Conservation (phyloP, 2,329 filamentous ascomycete species). For the Sporothrix humicola region DNA sequence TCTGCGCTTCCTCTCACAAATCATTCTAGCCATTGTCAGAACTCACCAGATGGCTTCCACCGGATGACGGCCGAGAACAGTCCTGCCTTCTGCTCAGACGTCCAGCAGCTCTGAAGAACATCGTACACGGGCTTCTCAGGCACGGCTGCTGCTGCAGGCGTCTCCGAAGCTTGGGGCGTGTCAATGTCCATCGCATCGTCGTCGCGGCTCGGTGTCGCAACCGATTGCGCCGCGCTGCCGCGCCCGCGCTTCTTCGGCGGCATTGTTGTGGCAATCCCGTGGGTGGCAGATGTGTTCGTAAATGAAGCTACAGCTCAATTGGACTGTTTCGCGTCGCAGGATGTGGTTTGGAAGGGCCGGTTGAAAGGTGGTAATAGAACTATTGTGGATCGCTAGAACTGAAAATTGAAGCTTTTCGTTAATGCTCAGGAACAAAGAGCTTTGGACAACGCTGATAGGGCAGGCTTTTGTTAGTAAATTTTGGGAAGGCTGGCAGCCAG, state of each 20-base stretch:
- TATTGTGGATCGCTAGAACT: neutral
- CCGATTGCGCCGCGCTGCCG: slow-evolving; percentile 51
- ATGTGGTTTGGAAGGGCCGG: neutral
- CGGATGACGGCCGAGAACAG: slow-evolving; percentile 90
- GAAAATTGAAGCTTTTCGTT: neutral
- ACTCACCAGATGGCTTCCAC: slow-evolving; percentile 89
- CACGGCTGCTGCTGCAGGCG: slow-evolving; percentile 47
- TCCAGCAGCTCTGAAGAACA: slow-evolving; percentile 76
- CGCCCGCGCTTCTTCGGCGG: slow-evolving; percentile 70
- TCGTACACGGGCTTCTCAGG: slow-evolving; percentile 30
- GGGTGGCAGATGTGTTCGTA: neutral
- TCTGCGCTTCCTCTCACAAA: neutral
- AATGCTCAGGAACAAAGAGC: neutral
- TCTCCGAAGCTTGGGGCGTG: slow-evolving; percentile 61
- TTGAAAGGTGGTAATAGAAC: neutral
- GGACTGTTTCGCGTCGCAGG: neutral
- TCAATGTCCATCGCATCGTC: slow-evolving; percentile 67
- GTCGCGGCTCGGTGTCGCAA: slow-evolving; percentile 54
- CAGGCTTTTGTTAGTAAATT: slow-evolving; percentile 3
- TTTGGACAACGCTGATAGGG: neutral
- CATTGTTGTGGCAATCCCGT: slow-evolving; percentile 48
- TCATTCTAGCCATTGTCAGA: neutral
- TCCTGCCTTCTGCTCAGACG: slow-evolving; percentile 91
- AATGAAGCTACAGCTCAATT: neutral
- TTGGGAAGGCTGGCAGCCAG: neutral